Conservation (phyloP, 345 rosid genomes). For the Eucalyptus camaldulensis region DNA sequence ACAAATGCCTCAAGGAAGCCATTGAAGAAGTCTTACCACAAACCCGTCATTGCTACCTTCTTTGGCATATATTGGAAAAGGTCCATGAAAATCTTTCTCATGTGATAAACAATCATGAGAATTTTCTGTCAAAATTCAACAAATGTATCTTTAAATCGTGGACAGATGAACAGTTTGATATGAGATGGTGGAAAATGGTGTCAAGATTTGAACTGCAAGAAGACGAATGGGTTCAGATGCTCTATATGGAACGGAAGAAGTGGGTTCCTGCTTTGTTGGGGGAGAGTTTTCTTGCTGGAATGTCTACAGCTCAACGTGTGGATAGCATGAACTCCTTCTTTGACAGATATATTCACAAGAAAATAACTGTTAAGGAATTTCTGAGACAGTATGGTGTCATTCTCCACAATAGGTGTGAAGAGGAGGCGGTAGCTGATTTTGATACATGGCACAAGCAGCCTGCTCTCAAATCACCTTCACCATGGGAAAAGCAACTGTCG, state of each 20-base stretch:
- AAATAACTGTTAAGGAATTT: constrained; percentile 38
- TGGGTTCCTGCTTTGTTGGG: constrained; percentile 42
- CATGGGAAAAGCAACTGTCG: constrained; percentile 49
- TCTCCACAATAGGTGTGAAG: constrained; percentile 35
- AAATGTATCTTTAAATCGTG: constrained; percentile 47
- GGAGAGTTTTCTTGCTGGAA: constrained; percentile 34
- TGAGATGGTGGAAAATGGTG: constrained; percentile 55
- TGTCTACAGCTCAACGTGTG: constrained; percentile 31
- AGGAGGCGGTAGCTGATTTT: constrained; percentile 48
- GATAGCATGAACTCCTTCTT: constrained; percentile 44
- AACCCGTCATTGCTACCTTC: constrained; percentile 31
- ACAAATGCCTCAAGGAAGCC: constrained; percentile 19
- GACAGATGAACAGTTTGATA: constrained; percentile 35
- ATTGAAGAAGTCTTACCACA: constrained; percentile 35
- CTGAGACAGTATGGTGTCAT: constrained; percentile 34
- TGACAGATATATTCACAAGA: constrained; percentile 48
- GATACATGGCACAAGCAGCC: constrained; percentile 53
- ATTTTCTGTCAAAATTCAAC: constrained; percentile 24
- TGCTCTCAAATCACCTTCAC: constrained; percentile 45
- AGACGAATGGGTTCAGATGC: constrained; percentile 26
- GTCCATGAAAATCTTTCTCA: constrained; percentile 25
- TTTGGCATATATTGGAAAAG: constrained; percentile 41
- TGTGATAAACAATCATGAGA: constrained; percentile 18
- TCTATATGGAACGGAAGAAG: constrained; percentile 33
- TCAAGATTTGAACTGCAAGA: constrained; percentile 34